Evolutionary conservation across 306 rosid species (phyloP), one percentile per base, ranked within the genome.

Genomic region (Vigna radiata): DNA sequence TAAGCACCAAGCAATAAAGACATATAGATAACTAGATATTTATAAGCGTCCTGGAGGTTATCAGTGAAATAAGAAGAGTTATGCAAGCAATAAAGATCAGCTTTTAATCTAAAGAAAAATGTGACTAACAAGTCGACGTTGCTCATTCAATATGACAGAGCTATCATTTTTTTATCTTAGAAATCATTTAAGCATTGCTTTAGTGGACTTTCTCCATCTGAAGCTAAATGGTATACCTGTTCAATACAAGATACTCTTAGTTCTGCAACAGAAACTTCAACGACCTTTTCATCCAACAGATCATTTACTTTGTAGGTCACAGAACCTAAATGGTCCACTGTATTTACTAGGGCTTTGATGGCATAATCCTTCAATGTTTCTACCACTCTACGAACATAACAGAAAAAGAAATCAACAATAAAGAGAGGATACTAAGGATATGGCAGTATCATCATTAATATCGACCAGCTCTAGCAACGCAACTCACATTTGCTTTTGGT

Each of bases 241-340:
- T 93, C 97, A 61, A 96, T 96, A 87, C 94, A 96, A 67, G 98
- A 91, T 64, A 93, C 91, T 48, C 94, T 89, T 41, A 91, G 77
- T 79, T 96, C 97, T 0, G 99, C 88, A 78, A 90, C 91, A 29
- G 98, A 92, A 73, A 90, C 98, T 89, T 96, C 96, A 65, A 85
- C 96, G 58, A 93, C 97, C 80, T 96, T 96, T 81, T 96, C 99
- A 78, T 96, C 98, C 81, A 96, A 85, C 82, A 96, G 85, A 85
- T 92, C 98, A 29, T 86, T 91, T 55, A 96, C 98, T 87, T 96
- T 96, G 75, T 88, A 96, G 56, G 97, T 88, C 81, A 88, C 98
- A 69, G 99, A 92, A 75, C 99, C 99, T 81, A 96, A 83, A 83
- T 96, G 99, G 82, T 96, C 99, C 87, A 96, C 99, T 3, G 99